phyloP scores from a whole-genome alignment of 2,329 filamentous ascomycete genomes.

The Neofusicoccum kwambonambiense region DNA sequence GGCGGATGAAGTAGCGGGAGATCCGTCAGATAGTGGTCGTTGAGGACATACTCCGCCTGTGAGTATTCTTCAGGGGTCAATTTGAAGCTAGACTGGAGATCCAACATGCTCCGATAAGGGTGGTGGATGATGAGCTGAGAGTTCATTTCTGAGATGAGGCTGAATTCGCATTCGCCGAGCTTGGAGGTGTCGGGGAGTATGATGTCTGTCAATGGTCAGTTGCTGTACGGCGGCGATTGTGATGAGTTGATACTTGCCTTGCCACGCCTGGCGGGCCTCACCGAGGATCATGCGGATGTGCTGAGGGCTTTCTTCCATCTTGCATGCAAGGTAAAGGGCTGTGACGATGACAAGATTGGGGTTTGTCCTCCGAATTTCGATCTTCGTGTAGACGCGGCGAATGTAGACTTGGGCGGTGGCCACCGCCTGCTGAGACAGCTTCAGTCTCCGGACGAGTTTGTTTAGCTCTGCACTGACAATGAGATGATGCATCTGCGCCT shows the following conservation, averaged over 20 bases:
- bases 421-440: constrained; percentile 83
- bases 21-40: constrained; percentile 91
- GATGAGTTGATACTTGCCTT: constrained; percentile 9
- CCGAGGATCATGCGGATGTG: constrained; percentile 89
- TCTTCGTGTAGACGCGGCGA: constrained; percentile 86
- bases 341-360: constrained; percentile 92
- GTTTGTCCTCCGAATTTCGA: constrained; percentile 89
- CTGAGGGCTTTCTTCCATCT: constrained; percentile 96
- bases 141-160: constrained; percentile 84
- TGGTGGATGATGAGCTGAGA: constrained; percentile 89
- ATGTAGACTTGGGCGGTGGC: constrained; percentile 94
- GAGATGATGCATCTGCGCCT: background rate
- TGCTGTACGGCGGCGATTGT: constrained; percentile 6
- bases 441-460: constrained; percentile 80
- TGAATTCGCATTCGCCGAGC: constrained; percentile 92
- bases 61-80: constrained; percentile 76
- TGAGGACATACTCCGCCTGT: constrained; percentile 79
- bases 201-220: constrained; percentile 52
- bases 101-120: constrained; percentile 78
- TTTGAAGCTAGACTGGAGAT: constrained; percentile 66
- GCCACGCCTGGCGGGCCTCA: constrained; percentile 81
- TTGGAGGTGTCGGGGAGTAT: constrained; percentile 73
- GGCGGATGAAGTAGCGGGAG: constrained; percentile 81
- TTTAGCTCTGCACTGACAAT: constrained; percentile 61
- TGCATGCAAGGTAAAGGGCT: constrained; percentile 90